These are phyloP conservation scores for Wickerhamiella qilinensis DNA, from an alignment of 805 yeast genomes.

Conservation along the genomic window DNA sequence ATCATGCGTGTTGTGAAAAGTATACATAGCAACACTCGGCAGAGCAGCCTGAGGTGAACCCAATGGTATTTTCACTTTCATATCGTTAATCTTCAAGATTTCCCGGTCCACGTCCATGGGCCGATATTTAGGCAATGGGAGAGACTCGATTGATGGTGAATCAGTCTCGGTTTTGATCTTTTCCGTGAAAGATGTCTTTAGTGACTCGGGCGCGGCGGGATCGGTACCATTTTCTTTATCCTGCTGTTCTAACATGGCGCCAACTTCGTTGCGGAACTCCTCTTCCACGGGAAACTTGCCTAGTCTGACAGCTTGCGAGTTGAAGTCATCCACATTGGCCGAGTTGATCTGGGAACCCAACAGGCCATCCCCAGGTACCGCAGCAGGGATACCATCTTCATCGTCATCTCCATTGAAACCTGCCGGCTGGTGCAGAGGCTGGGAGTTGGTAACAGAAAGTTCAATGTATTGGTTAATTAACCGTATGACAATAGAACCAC, in stretches of 20 bases:
- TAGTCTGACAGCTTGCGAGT: constrained; percentile 56
- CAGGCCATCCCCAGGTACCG: constrained; percentile 9
- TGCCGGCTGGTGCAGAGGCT: constrained; percentile 17
- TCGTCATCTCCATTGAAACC: constrained; percentile 3
- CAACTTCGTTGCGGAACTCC: constrained; percentile 70
- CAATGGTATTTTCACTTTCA: constrained; percentile 55
- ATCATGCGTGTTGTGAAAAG: constrained; percentile 87
- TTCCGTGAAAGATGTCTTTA: constrained; percentile 52
- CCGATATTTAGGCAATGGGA: constrained; percentile 79
- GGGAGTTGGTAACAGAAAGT: constrained; percentile 19
- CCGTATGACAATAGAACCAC: constrained; percentile 77
- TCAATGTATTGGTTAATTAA: constrained; percentile 72
- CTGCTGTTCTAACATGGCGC: constrained; percentile 61
- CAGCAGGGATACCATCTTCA: constrained; percentile 3
- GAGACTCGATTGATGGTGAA: constrained; percentile 54
- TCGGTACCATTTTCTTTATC: constrained; percentile 30
- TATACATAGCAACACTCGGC: constrained; percentile 95
- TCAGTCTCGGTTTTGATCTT: constrained; percentile 30
- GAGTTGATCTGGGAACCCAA: constrained; percentile 10
- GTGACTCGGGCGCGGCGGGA: constrained; percentile 22
- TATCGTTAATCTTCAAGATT: constrained; percentile 64
- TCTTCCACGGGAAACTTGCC: constrained; percentile 80
- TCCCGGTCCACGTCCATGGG: constrained; percentile 66
- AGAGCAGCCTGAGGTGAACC: constrained; percentile 53
- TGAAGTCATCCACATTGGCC: constrained; percentile 40